These are phyloP conservation scores for Trametes cinnabarina DNA, from an alignment of 768 basidiomycete species.

Conservation along the genomic window DNA sequence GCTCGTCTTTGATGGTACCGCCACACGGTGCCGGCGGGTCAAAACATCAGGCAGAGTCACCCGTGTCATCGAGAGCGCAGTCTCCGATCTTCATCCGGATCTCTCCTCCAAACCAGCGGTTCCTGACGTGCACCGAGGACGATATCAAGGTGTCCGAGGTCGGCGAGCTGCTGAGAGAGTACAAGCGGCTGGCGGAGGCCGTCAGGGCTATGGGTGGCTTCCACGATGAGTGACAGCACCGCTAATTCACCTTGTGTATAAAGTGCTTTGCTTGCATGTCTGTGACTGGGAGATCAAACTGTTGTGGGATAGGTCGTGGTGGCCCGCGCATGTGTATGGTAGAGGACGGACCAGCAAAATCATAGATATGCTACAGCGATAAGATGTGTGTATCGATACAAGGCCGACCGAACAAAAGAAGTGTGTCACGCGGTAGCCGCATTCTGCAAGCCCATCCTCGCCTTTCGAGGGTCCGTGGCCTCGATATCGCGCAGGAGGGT, in stretches of 20 bases:
- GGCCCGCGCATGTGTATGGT: no score
- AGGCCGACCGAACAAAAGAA: no score
- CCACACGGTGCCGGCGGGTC: constrained; percentile 25
- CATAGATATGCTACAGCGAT: no score
- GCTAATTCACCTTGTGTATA: neutral
- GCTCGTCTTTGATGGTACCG: constrained; percentile 38
- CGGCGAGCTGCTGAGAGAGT: constrained; percentile 75
- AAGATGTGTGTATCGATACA: no score
- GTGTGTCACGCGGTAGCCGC: neutral
- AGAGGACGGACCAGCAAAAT: no score
- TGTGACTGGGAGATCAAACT: neutral
- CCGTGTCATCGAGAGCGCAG: constrained; percentile 38
- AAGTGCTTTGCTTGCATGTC: no score
- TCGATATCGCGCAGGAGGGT: constrained; percentile 7
- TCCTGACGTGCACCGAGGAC: constrained; percentile 67
- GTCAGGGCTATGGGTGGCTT: constrained; percentile 62
- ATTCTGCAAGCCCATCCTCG: neutral
- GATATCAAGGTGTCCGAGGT: constrained; percentile 84
- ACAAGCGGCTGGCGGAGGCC: constrained; percentile 72
- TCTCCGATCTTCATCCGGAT: constrained; percentile 44
- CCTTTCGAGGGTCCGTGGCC: constrained; percentile 18
- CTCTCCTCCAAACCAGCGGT: constrained; percentile 64
- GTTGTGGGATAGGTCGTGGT: neutral
- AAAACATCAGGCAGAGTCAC: constrained; percentile 36
- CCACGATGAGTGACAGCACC: constrained; percentile 25